Evolutionary conservation across 306 rosid genomes (phyloP), one percentile per base, ranked within the genome.

Genomic region (Quercus alba): DNA sequence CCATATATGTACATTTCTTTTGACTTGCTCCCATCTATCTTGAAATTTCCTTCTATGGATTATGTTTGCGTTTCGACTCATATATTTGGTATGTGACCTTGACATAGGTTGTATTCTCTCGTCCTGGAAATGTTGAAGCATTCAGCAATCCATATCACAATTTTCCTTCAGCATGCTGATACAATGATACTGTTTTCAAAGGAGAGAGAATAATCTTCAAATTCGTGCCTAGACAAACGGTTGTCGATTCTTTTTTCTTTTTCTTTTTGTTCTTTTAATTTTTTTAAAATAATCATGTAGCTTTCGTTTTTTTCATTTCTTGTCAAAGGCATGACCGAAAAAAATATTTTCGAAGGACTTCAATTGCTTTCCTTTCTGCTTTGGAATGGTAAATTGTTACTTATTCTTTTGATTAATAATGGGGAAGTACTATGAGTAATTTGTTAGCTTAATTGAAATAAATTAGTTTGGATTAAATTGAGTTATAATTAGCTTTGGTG

Each of bases 81-180:
- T 6, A 31, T 31, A 31, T 28, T 14, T 1, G 4, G 21, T 5
- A 30, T 30, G 28, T 67, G n/a, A 8, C 15, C 10, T 20, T n/a
- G 2, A 20, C 20, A 78, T 56, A 88, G 92, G 75, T 88, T 8
- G 90, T 88, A 31, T 81, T 83, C 72, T 88, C 92, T 7, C 81
- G 90, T 5, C 92, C 92, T 1, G 88, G 90, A 5, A 86, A 88
- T 49, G 85, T 67, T 64, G 75, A 84, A 4, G 80, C 87, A 33
- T 83, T 86, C 70, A 38, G 28, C 80, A 69, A 86, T 59, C 78
- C 90, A n/a, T 86, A 84, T 72, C 30, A 75, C 73, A 82, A 78
- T 52, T 72, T 75, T 30, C 84, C 84, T 61, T 80, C 81, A 31
- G 77, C 86, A 11, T 52, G 46, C 25, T 78, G 75, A 81, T 41